A percentile compares a stretch with the other conserved stretches of the same genome.
These are phyloP conservation scores for Xylariaceae sp. DNA, from an alignment of 2,329 filamentous ascomycete species.

Conservation along the genomic window DNA sequence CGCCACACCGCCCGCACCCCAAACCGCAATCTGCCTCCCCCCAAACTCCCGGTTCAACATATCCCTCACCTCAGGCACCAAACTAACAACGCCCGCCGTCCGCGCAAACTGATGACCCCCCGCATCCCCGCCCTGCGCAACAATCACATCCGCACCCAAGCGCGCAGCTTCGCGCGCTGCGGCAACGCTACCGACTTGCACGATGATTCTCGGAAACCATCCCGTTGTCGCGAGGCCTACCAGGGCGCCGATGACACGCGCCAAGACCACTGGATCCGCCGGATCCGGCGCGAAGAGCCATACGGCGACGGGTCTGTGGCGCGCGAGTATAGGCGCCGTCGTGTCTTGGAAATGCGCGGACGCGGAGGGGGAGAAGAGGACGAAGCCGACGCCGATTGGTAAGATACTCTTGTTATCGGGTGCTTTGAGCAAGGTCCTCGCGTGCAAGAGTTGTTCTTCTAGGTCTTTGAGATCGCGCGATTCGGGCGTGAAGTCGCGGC, in stretches of 20 bases:
- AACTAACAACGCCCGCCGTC: slow-evolving; percentile 41
- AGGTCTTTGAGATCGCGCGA: slow-evolving; percentile 29
- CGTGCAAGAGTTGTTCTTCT: slow-evolving; percentile 30
- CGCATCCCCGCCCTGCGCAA: slow-evolving; percentile 49
- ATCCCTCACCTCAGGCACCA: slow-evolving; percentile 46
- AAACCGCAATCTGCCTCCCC: slow-evolving; percentile 29
- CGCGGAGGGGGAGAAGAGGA: slow-evolving; percentile 46
- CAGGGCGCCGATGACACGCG: not conserved
- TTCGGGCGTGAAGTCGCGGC: slow-evolving; percentile 31
- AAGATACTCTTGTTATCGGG: too few species aligned
- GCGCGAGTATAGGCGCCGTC: slow-evolving; percentile 46
- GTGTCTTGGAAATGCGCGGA: slow-evolving; percentile 37
- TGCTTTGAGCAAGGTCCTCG: not conserved
- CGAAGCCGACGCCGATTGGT: slow-evolving; percentile 54
- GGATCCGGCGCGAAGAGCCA: slow-evolving; percentile 62
- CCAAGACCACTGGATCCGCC: not conserved
- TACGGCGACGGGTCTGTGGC: slow-evolving; percentile 52
- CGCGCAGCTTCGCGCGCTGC: slow-evolving; percentile 38
- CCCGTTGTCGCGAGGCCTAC: not conserved
- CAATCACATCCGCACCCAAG: slow-evolving; percentile 41
- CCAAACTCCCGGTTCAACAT: slow-evolving; percentile 30
- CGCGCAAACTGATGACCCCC: slow-evolving; percentile 47
- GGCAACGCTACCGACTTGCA: slow-evolving; percentile 46
- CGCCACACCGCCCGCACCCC: slow-evolving; percentile 47
- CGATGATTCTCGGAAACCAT: slow-evolving; percentile 41